Evolutionary conservation across 371 early-diverging fungal genomes (phyloP), one percentile per base, ranked within the genome.

Genomic region (Mucor plumbeus): DNA sequence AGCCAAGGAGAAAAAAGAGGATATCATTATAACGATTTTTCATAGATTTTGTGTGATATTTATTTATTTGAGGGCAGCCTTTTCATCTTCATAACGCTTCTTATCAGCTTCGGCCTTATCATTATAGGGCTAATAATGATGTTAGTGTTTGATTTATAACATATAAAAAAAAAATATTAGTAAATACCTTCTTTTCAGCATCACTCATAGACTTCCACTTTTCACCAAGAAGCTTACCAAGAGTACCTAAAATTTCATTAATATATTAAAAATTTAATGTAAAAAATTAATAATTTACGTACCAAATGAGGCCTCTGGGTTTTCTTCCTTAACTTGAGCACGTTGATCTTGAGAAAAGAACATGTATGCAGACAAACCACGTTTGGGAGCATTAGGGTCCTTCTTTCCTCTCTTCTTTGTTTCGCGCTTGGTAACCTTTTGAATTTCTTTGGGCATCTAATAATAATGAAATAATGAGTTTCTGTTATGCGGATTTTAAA

Each of bases 291-390:
- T 19, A 40, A 54, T 26, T 17, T 8, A 60, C 78, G 70, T 82
- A 89, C 92, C 92, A 74, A 94, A 94, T 36, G 83, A 81, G 38
- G 87, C 89, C 0, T 85, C 85, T 59, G 94, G 93, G 87, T 94
- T 90, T 53, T 89, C 86, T 26, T 77, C 80, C 81, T 87, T 82
- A 53, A 95, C 85, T 61, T 76, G 64, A 41, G 82, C 73, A 63
- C 95, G 84, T 72, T 84, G 77, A 55, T 85, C 93, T 71, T 86
- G 84, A 40, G 88, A 86, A 84, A 91, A 93, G 81, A 87, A 79
- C 82, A 94, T 85, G 85, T 90, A 94, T 17, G 92, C 88, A n/a
- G 92, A 87, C 66, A 90, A 81, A 17, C 86, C 84, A 73, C 89
- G 85, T 84, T 95, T 95, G 82, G 94, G 94, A 56, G 86, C 90